Evolutionary conservation across 2,329 filamentous ascomycete species (phyloP).

Genomic region (Xylariaceae sp.): DNA sequence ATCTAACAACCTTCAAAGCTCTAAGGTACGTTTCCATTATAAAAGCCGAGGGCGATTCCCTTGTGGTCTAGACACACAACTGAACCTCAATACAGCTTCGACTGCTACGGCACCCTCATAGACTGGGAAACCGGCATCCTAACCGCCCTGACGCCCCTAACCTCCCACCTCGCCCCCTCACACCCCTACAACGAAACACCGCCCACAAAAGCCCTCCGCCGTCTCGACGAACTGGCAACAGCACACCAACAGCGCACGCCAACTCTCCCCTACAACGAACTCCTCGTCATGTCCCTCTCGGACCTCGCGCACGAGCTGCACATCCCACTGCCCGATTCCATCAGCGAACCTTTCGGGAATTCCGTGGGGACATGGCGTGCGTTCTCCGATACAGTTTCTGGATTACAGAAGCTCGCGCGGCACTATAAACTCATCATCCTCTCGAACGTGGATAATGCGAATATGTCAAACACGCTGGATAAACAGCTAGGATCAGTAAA

Average conservation of each 20-base stretch:
- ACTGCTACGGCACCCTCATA: conserved; percentile 74
- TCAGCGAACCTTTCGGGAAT: conserved; percentile 46
- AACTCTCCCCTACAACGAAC: conserved; percentile 51
- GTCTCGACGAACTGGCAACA: conserved; percentile 44
- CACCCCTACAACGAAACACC: conserved; percentile 36
- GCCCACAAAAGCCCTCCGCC: conserved; percentile 36
- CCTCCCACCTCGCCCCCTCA: conserved; percentile 33
- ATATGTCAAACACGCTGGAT: conserved; percentile 28
- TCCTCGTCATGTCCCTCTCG: conserved; percentile 48
- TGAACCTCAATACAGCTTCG: conserved; percentile 48
- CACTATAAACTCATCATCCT: conserved; percentile 56
- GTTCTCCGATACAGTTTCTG: conserved; percentile 53
- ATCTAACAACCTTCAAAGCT: conserved; percentile 29
- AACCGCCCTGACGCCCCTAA: conserved; percentile 45
- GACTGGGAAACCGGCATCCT: conserved; percentile 70
- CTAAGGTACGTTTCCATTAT: conserved; percentile 21
- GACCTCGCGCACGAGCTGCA: conserved; percentile 42
- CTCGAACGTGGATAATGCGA: conserved; percentile 41
- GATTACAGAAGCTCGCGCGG: conserved; percentile 43
- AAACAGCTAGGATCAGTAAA: conserved; percentile 42
- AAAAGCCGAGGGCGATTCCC: background rate
- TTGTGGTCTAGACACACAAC: background rate
- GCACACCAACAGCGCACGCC: conserved; percentile 51
- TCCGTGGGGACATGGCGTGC: conserved; percentile 50
- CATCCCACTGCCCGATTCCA: conserved; percentile 34